phyloP scores from a whole-genome alignment of 768 basidiomycete genomes.

The Leccinum olivaceopallidum region DNA sequence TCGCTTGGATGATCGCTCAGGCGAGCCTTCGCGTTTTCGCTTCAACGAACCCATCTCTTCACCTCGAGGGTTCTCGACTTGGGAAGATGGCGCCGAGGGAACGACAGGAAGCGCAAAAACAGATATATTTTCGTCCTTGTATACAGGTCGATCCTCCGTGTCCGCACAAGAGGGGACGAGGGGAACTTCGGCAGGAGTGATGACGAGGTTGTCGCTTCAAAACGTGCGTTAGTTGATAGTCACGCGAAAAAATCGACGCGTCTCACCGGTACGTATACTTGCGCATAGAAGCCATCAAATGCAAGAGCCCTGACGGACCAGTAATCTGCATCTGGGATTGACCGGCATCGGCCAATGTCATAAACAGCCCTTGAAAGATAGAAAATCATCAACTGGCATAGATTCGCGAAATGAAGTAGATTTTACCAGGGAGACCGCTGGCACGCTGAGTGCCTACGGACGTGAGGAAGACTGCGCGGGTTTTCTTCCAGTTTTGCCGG shows the following conservation, averaged over 20 bases:
- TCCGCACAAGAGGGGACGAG: conserved; percentile 20
- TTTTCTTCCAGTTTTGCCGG: conserved; percentile 61
- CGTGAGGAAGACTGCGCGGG: conserved; percentile 73
- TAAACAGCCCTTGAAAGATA: conserved; percentile 57
- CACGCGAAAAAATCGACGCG: background rate
- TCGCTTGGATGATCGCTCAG: conserved; percentile 40
- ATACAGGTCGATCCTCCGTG: conserved; percentile 44
- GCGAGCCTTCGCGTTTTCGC: conserved; percentile 46
- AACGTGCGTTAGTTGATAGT: background rate
- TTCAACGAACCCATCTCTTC: conserved; percentile 27
- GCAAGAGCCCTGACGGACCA: conserved; percentile 74
- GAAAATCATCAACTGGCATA: background rate
- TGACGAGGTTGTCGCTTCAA: conserved; percentile 49
- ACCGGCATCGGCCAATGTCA: conserved; percentile 77
- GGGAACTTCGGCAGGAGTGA: conserved; percentile 47
- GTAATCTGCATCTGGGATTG: conserved; percentile 56
- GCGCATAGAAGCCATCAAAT: conserved; percentile 71
- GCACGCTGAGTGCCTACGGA: conserved; percentile 59
- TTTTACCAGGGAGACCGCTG: conserved; percentile 73
- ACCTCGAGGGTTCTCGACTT: background rate
- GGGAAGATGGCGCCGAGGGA: conserved; percentile 11
- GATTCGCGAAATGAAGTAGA: background rate
- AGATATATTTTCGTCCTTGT: conserved; percentile 60
- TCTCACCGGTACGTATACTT: conserved; percentile 63
- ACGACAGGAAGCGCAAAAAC: conserved; percentile 63